These are phyloP conservation scores for Pleurotus giganteus DNA, from an alignment of 768 basidiomycete genomes.

Conservation along the genomic window DNA sequence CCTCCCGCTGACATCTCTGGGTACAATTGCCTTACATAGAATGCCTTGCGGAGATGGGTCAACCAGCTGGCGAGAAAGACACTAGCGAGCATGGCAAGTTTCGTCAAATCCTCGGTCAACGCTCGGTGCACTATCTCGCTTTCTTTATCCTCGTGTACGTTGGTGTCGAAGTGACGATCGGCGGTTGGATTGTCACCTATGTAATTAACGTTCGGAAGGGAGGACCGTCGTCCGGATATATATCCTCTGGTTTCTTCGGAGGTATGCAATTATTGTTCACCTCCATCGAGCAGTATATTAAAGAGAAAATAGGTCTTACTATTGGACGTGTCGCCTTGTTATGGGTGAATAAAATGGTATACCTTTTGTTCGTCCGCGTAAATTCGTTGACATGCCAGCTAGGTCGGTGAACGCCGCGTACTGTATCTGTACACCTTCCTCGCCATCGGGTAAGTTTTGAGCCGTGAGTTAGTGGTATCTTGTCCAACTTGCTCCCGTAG, in stretches of 20 bases:
- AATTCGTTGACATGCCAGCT: neutral
- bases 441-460: constrained; percentile 28
- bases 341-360: constrained; percentile 26
- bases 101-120: constrained; percentile 33
- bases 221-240: constrained; percentile 19
- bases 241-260: constrained; percentile 41
- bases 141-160: constrained; percentile 40
- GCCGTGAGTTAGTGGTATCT: neutral
- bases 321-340: constrained; percentile 35
- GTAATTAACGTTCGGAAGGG: constrained; percentile 37
- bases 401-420: constrained; percentile 38
- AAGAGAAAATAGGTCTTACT: constrained; percentile 30
- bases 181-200: constrained; percentile 47
- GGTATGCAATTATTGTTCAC: constrained; percentile 21
- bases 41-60: constrained; percentile 40
- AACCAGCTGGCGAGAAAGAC: constrained; percentile 25
- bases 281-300: neutral
- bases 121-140: constrained; percentile 39
- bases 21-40: no score
- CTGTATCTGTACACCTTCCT: constrained; percentile 34
- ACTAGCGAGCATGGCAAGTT: constrained; percentile 22
- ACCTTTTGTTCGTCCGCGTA: constrained; percentile 7
- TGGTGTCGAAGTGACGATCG: constrained; percentile 36
- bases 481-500: constrained; percentile 19
- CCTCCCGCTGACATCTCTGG: neutral